Percentiles rank a stretch among this genome's conserved stretches.
These are phyloP conservation scores for Pestalotiopsis sp. DNA, from an alignment of 2,329 filamentous ascomycete species.

Conservation along the genomic window DNA sequence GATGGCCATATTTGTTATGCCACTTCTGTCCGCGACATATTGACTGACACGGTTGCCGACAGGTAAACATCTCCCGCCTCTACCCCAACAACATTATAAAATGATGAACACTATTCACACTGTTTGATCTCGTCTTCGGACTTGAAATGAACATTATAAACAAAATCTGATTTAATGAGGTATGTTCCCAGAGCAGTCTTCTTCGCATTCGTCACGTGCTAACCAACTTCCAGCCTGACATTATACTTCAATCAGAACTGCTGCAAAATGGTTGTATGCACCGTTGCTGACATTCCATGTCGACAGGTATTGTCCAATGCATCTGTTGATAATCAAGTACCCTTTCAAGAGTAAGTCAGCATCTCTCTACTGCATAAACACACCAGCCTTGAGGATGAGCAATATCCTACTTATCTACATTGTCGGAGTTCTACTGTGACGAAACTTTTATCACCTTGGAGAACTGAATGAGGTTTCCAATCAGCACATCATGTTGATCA, in stretches of 20 bases:
- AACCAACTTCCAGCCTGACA: conserved; percentile 29
- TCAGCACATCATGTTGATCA: conserved; percentile 7
- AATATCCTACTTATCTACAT: conserved; percentile 48
- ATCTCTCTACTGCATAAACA: conserved; percentile 8
- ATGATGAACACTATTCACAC: conserved; percentile 43
- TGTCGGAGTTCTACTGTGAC: conserved; percentile 58
- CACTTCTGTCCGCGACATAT: neutral
- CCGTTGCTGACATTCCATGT: neutral
- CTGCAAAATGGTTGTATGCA: neutral
- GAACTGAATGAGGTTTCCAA: conserved; percentile 53
- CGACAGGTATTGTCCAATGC: neutral
- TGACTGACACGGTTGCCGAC: conserved; percentile 9
- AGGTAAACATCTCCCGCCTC: conserved; percentile 9
- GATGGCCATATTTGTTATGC: neutral
- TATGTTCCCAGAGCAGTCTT: conserved; percentile 18
- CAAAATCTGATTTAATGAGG: conserved; percentile 42
- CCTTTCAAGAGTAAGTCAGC: neutral
- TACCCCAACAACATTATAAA: conserved; percentile 14
- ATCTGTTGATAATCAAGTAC: neutral
- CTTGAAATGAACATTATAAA: conserved; percentile 36
- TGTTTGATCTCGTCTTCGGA: conserved; percentile 38
- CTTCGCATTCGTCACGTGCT: neutral
- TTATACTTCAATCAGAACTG: neutral
- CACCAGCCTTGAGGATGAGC: conserved; percentile 48
- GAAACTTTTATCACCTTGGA: conserved; percentile 62